phyloP scores from a whole-genome alignment of 805 yeast species.

The Priceomyces melissophilus region DNA sequence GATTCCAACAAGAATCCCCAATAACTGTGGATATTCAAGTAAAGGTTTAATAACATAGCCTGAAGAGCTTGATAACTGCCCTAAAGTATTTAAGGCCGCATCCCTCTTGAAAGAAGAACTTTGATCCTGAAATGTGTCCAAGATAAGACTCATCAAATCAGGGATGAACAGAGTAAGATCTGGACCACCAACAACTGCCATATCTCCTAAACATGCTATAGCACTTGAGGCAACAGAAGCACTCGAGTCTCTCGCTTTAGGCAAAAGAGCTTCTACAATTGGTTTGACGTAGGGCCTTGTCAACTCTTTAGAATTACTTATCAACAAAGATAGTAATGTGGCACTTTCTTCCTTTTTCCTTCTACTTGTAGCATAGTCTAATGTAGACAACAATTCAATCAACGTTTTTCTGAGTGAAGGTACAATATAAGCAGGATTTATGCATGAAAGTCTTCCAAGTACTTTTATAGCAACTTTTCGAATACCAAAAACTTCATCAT shows the following conservation, averaged over 20 bases:
- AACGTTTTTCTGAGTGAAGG: conserved; percentile 87
- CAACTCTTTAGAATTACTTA: conserved; percentile 75
- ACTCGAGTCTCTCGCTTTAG: conserved; percentile 67
- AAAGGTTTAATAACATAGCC: conserved; percentile 95
- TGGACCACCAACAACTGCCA: conserved; percentile 85
- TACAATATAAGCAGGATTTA: conserved; percentile 93
- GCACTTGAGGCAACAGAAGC: conserved; percentile 86
- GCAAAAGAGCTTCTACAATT: conserved; percentile 78
- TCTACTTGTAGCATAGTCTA: conserved; percentile 77
- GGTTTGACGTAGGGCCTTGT: conserved; percentile 90
- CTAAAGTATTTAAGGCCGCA: conserved; percentile 83
- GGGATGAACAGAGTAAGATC: conserved; percentile 70
- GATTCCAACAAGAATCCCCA: conserved; percentile 78
- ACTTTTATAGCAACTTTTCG: conserved; percentile 73
- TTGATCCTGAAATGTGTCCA: conserved; percentile 89
- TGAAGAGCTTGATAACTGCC: conserved; percentile 84
- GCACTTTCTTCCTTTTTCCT: conserved; percentile 85
- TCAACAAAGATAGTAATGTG: conserved; percentile 64
- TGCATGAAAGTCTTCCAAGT: conserved; percentile 77
- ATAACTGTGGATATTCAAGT: conserved; percentile 83
- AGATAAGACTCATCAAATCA: conserved; percentile 78
- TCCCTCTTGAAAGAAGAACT: conserved; percentile 84
- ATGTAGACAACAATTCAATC: conserved; percentile 77
- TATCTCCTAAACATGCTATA: conserved; percentile 82
- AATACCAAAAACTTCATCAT: conserved; percentile 85